Evolutionary conservation across 169 alveolate species (phyloP), one percentile per base, ranked within the genome.

Genomic region (Eimeria praecox): DNA sequence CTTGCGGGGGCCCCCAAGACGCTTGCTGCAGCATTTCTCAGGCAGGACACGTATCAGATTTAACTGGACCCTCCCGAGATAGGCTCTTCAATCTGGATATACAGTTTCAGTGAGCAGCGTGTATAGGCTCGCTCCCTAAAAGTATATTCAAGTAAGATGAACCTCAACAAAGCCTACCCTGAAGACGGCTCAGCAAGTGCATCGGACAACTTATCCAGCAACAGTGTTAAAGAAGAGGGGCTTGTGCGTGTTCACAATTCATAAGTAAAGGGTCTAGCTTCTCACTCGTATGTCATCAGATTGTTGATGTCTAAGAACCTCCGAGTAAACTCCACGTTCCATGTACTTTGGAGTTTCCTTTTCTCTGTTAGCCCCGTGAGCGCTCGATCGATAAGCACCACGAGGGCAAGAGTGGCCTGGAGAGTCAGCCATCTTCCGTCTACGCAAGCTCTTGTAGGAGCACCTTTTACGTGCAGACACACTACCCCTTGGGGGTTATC

Each of bases 311-410:
- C 42, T 40, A 40, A 87, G 93, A 62, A 62, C 82, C 93, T 87
- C 93, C 64, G 93, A 87, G 80, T 87, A 87, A 8, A 87, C 49
- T 3, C 93, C 93, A 1, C 93, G 78, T 30, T 87, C 93, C 82
- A 87, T 59, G 56, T 62, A 87, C 59, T 18, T 16, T 8, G 46
- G 78, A n/a, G 66, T 16, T 35, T 56, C 93, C 9, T 38, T 64
- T 16, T 35, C 92, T 38, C 42, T 42, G 66, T 46, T 87, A 42
- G 30, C 46, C 83, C 30, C 83, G 10, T 62, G 44, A 6, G 93
- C n/a, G 82, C 64, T 62, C 56, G n/a, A 24, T 10, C 52, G 92
- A 20, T 54, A 22, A 12, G 77, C 77, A 30, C 12, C 56, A 54
- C 40, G 54, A 20, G 52, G 62, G 92, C 46, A 30, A 82, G 69